Base-by-base conservation (phyloP, 2,329 filamentous ascomycete species). In the Fusarium agapanthi region DNA sequence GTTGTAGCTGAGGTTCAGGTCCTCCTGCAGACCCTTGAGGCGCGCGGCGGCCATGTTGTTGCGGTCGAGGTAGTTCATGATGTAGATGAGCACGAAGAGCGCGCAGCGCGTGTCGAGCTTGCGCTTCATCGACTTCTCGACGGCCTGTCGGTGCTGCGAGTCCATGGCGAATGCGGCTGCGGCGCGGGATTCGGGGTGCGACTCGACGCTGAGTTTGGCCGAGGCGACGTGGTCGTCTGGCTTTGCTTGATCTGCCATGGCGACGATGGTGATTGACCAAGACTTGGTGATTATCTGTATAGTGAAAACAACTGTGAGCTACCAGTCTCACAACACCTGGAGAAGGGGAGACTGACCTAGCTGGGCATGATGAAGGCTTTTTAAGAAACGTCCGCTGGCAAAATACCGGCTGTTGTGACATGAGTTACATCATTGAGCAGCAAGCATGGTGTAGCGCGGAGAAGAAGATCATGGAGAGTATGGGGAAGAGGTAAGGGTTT, bases 71-170 rank as follows among this genome's bases (percentile, higher is more conserved):
- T 93, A 94, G 81, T 94, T 94, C 80, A 84, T 86, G 79, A 94
- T 93, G 77, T 94, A 94, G 83, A 94, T 92, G 72, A 94, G 79
- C 53, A 94, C 88, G 64, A 94, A 88, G 74, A 92, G 88, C 84
- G 79, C 91, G 83, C 80, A 94, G 67, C 92, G 87, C 26, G 86
- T 75, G 78, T 95, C 93, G 61, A 95, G 90, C 82, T 94, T 95
- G 74, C 90, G 87, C 79, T 90, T 87, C 75, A 95, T 82, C 40
- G 84, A 86, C 79, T 87, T 88, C 81, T 95, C 92, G n/a, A 91
- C 86, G 20, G 78, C 77, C 2, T 78, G 77, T 18, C 90, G 87
- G 66, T 89, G 86, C 44, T 86, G 87, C 0, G 85, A 82, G 63
- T 84, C 82, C 71, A 73, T 73, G 2, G 67, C 71, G n/a, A 43